Conservation (phyloP, 2,329 filamentous ascomycete species). For the Pyrenophora graminea region DNA sequence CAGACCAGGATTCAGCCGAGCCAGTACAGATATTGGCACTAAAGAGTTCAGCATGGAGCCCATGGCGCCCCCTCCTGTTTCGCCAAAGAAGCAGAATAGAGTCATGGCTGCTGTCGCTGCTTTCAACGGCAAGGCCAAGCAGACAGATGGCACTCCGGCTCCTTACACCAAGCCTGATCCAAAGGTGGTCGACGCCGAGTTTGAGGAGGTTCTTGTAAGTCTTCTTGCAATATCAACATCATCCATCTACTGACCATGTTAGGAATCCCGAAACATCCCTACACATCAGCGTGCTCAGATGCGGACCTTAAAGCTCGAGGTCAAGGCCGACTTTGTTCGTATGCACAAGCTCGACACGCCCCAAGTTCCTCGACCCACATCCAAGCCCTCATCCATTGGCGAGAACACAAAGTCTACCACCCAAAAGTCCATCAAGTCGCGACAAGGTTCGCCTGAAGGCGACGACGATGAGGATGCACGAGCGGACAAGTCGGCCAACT, state of each 20-base stretch:
- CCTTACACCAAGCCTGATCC: conserved; percentile 51
- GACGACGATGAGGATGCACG: conserved; percentile 16
- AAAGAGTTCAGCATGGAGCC: conserved; percentile 22
- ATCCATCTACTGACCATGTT: conserved; percentile 46
- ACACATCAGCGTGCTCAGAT: conserved; percentile 94
- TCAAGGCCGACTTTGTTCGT: conserved; percentile 94
- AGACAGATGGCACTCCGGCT: conserved; percentile 35
- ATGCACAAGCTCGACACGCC: conserved; percentile 74
- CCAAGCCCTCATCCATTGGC: conserved; percentile 46
- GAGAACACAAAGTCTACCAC: conserved; percentile 52
- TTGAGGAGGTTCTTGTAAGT: conserved; percentile 64
- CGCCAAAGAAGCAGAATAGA: conserved; percentile 52
- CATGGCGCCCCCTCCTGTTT: conserved; percentile 17
- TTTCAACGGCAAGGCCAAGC: conserved; percentile 60
- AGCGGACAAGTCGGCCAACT: conserved; percentile 26
- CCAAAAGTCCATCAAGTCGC: conserved; percentile 45
- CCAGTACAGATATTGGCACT: conserved; percentile 36
- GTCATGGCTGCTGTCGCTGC: conserved; percentile 69
- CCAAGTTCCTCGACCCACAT: conserved; percentile 53
- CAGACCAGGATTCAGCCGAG: conserved; percentile 30
- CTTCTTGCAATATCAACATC: conserved; percentile 30
- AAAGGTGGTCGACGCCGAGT: conserved; percentile 64
- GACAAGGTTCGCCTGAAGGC: conserved; percentile 33
- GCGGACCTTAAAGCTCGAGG: conserved; percentile 81
- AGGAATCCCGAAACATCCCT: conserved; percentile 90